A percentile compares a stretch with the other conserved stretches of the same genome.
phyloP scores from a whole-genome alignment of 345 rosid species.

The Eucalyptus tenuipes region DNA sequence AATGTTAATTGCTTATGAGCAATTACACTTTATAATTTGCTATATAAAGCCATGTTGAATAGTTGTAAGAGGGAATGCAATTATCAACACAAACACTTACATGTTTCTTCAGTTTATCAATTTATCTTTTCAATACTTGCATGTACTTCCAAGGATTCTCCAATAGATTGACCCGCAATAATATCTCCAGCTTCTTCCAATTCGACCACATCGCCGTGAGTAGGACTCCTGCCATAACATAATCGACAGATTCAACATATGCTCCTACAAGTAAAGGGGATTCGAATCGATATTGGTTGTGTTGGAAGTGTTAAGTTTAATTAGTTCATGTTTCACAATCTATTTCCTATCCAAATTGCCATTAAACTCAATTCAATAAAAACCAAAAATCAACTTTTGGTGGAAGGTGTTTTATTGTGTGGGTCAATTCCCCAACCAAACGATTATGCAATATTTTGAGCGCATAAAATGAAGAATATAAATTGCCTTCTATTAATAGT shows the following conservation, averaged over 20 bases:
- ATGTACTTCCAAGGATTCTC: neutral
- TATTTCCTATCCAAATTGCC: too few relatives aligned
- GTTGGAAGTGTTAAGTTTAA: too few relatives aligned
- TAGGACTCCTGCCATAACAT: neutral
- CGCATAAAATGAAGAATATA: neutral
- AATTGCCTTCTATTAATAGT: neutral
- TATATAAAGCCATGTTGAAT: neutral
- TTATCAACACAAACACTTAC: neutral
- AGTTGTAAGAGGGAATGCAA: neutral
- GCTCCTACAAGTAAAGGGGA: too few relatives aligned
- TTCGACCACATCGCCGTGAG: neutral
- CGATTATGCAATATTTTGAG: neutral
- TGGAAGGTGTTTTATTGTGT: too few relatives aligned
- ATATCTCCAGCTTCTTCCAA: neutral
- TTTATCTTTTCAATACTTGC: neutral
- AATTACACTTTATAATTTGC: neutral
- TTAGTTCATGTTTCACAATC: too few relatives aligned
- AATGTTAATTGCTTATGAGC: neutral
- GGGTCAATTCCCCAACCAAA: too few relatives aligned
- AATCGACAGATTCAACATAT: rapidly evolving
- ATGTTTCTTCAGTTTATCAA: neutral
- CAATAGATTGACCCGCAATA: neutral
- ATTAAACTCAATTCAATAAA: too few relatives aligned
- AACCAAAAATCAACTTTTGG: too few relatives aligned
- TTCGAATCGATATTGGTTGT: too few relatives aligned